Conservation (phyloP, 148 eudicot species). For the Tetragonia tetragonoides region DNA sequence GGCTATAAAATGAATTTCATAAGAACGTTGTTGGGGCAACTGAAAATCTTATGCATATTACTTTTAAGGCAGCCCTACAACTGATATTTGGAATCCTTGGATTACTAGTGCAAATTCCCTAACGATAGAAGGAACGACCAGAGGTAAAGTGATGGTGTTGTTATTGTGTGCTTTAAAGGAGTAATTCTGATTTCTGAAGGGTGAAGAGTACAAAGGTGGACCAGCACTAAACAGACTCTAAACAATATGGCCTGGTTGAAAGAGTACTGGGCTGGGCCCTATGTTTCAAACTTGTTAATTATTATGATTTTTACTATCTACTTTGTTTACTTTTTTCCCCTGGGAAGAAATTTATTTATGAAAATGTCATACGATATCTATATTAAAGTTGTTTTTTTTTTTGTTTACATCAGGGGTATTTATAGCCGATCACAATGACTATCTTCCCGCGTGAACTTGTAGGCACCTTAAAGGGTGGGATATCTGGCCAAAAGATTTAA, state of each 20-base stretch:
- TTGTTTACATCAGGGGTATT: too few species aligned
- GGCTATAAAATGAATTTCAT: neutral
- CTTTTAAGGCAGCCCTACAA: neutral
- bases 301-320: neutral
- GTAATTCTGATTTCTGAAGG: neutral
- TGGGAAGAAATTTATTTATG: too few species aligned
- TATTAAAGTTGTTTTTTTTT: too few species aligned
- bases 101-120: neutral
- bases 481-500: too few species aligned
- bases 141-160: neutral
- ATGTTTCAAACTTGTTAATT: neutral
- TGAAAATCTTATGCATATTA: too few species aligned
- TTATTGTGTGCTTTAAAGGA: neutral
- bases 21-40: neutral
- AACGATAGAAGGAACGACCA: constrained; percentile 12
- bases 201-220: constrained; percentile 14
- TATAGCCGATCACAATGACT: too few species aligned
- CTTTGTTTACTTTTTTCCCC: too few species aligned
- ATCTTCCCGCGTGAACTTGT: too few species aligned
- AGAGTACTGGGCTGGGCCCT: constrained; percentile 28
- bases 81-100: neutral
- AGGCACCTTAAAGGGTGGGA: too few species aligned
- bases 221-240: constrained; percentile 9
- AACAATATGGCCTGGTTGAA: constrained; percentile 13
- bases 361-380: too few species aligned